Conservation (phyloP, 1,284 basidiomycete genomes). For the Fomitopsis palustris region DNA sequence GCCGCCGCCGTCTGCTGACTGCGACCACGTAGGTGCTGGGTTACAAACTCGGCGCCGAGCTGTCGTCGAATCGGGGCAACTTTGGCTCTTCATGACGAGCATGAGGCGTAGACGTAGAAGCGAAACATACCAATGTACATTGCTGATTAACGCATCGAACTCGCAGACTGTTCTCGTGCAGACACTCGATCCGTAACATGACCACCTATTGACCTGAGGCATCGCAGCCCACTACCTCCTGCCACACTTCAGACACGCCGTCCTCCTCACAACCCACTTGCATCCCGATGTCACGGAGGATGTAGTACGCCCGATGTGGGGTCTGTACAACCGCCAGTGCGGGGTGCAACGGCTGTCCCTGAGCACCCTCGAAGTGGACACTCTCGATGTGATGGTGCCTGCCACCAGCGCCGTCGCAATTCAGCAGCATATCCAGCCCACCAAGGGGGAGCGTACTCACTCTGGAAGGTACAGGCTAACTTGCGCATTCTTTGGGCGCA, state of each 20-base stretch:
- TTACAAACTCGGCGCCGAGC: slow-evolving; percentile 83
- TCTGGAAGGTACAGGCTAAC: slow-evolving; percentile 61
- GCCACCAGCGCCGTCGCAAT: too few relatives aligned
- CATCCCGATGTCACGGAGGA: slow-evolving; percentile 71
- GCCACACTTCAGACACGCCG: slow-evolving; percentile 60
- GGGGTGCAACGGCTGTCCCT: slow-evolving; percentile 44
- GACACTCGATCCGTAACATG: too few relatives aligned
- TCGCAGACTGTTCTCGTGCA: too few relatives aligned
- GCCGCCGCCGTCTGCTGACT: not conserved
- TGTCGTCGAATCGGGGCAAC: slow-evolving; percentile 67
- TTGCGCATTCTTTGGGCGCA: slow-evolving; percentile 17
- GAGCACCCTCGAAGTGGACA: slow-evolving; percentile 51
- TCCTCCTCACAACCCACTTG: slow-evolving; percentile 74
- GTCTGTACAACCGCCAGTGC: slow-evolving; percentile 68
- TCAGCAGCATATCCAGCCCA: too few relatives aligned
- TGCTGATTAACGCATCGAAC: not conserved
- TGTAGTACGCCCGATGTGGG: slow-evolving; percentile 57
- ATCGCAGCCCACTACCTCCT: slow-evolving; percentile 51
- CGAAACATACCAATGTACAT: not conserved
- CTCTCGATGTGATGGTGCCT: slow-evolving; percentile 78
- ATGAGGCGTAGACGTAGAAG: not conserved
- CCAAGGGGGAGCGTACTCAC: slow-evolving; percentile 34
- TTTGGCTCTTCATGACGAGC: slow-evolving; percentile 39
- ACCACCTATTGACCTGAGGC: not conserved
- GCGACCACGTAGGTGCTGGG: slow-evolving; percentile 58